A percentile compares a stretch with the other conserved stretches of the same genome.
Evolutionary conservation across 495 filamentous ascomycete genomes (phyloP).

Genomic region (Oidiodendron maius): DNA sequence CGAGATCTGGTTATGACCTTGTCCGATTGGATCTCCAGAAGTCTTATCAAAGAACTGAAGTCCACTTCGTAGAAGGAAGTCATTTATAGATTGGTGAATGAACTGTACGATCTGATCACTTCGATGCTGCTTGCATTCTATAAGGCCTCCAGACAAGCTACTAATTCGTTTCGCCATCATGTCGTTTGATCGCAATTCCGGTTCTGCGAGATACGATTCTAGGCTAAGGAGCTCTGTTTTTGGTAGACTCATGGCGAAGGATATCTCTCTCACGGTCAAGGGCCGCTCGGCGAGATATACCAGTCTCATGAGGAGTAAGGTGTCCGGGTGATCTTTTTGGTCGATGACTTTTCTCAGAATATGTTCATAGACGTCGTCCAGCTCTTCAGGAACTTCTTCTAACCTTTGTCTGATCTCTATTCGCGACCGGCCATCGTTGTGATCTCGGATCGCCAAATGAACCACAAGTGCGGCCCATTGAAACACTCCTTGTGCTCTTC

Average conservation of each 20-base stretch:
- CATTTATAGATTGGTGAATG: slow-evolving; percentile 35
- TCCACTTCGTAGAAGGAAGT: slow-evolving; percentile 22
- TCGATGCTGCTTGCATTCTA: slow-evolving; percentile 12
- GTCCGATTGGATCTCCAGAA: no score
- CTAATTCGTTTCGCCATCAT: slow-evolving; percentile 23
- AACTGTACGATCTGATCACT: slow-evolving; percentile 32
- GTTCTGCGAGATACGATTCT: not conserved
- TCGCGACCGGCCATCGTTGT: slow-evolving; percentile 12
- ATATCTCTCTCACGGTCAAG: slow-evolving; percentile 24
- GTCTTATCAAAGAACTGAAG: no score
- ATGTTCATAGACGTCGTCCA: slow-evolving; percentile 24
- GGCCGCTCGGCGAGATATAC: slow-evolving; percentile 25
- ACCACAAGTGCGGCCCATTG: slow-evolving; percentile 28
- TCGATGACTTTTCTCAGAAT: slow-evolving; percentile 16
- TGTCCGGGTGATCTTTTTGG: no score
- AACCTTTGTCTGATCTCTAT: slow-evolving; percentile 15
- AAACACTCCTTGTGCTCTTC: slow-evolving; percentile 25
- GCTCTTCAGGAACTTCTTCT: slow-evolving; percentile 16
- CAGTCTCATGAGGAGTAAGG: slow-evolving; percentile 28
- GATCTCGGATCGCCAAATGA: slow-evolving; percentile 4
- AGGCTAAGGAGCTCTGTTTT: slow-evolving; percentile 7
- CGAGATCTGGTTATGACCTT: no score
- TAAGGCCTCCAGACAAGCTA: slow-evolving; percentile 28
- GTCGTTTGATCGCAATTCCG: slow-evolving; percentile 11
- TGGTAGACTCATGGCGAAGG: slow-evolving; percentile 28